Percentiles rank a stretch among this genome's conserved stretches.
phyloP scores from a whole-genome alignment of 768 basidiomycete species.

The Boletus eberwhitei region DNA sequence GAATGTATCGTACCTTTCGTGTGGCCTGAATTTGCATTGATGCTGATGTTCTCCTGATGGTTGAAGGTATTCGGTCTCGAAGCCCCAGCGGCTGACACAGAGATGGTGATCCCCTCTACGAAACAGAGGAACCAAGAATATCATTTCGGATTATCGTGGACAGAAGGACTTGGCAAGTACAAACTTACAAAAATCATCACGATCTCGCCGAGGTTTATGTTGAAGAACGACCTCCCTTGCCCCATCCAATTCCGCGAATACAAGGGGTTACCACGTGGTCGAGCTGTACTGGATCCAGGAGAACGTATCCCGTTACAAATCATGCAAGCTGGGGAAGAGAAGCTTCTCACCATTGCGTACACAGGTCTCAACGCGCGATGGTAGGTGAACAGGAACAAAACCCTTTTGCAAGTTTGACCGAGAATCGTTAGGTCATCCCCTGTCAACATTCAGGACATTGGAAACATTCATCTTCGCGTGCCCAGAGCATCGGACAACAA shows the following conservation, averaged over 20 bases:
- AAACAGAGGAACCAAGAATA: conserved; percentile 62
- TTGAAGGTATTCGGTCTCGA: conserved; percentile 80
- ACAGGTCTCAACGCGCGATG: conserved; percentile 84
- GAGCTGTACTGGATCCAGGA: conserved; percentile 59
- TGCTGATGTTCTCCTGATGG: conserved; percentile 7
- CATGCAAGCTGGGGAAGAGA: conserved; percentile 63
- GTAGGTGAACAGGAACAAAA: conserved; percentile 40
- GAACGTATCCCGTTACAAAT: conserved; percentile 67
- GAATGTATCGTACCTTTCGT: conserved; percentile 45
- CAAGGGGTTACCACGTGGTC: conserved; percentile 62
- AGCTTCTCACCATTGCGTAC: conserved; percentile 79
- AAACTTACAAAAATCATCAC: conserved; percentile 94
- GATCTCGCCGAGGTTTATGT: conserved; percentile 82
- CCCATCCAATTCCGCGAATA: conserved; percentile 83
- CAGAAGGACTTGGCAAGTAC: conserved; percentile 94
- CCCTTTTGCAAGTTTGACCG: not conserved
- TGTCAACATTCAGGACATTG: conserved; percentile 90
- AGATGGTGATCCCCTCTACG: conserved; percentile 65
- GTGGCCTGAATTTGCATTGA: not conserved
- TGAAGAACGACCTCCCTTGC: conserved; percentile 75
- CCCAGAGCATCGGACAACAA: conserved; percentile 38
- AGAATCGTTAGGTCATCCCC: conserved; percentile 72
- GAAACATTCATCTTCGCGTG: conserved; percentile 72
- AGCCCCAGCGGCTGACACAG: conserved; percentile 87
- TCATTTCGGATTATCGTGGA: conserved; percentile 87